These are phyloP conservation scores for Moricandia moricandioides DNA, from an alignment of 345 rosid species.

Conservation along the genomic window DNA sequence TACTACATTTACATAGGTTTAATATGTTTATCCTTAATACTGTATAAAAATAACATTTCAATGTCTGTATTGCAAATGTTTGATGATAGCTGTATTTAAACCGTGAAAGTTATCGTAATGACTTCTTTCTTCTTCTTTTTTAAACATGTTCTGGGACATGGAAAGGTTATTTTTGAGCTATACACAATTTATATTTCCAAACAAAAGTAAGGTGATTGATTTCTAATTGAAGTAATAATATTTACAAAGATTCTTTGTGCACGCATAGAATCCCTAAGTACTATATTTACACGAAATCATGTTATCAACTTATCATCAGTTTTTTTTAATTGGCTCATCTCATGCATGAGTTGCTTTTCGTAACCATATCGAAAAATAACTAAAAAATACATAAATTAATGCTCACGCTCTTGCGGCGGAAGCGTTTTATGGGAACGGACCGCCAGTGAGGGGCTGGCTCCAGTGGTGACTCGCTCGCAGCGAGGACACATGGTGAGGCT, in stretches of 20 bases:
- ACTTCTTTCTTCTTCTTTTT: no score
- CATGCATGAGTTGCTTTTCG: neutral
- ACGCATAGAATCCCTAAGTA: neutral
- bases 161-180: no score
- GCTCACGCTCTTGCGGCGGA: constrained; percentile 18
- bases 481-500: constrained; percentile 90
- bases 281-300: constrained; percentile 30
- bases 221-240: constrained; percentile 6
- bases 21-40: no score
- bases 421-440: constrained; percentile 9
- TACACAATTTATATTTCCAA: neutral
- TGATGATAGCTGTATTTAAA: no score
- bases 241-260: constrained; percentile 19
- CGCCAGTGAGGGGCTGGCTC: constrained; percentile 31
- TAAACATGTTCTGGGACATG: no score
- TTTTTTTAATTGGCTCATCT: neutral
- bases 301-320: neutral
- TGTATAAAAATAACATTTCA: no score
- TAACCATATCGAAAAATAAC: constrained; percentile 14
- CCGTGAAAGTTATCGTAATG: no score
- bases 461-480: constrained; percentile 78
- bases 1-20: no score
- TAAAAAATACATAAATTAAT: constrained; percentile 3
- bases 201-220: neutral
- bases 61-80: no score